These are phyloP conservation scores for Coccomyxa subellipsoidea DNA, from an alignment of 163 green algal genomes.

Conservation along the genomic window DNA sequence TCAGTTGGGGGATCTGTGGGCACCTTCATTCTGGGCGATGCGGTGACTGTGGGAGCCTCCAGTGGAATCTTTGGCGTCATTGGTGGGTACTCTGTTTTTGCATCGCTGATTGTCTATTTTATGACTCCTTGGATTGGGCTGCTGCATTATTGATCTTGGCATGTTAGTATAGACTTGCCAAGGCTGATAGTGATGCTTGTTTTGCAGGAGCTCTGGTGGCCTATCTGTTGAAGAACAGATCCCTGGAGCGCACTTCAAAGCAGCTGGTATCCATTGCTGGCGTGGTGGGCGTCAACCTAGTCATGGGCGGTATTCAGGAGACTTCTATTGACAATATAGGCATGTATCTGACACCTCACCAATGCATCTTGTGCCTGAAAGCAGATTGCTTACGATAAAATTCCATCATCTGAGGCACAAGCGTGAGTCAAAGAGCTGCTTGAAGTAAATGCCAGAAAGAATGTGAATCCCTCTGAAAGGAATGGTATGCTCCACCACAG, in stretches of 20 bases:
- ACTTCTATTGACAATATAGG: constrained; percentile 4
- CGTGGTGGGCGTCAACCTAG: neutral
- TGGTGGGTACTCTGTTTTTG: constrained; percentile 4
- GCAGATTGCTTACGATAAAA: too few species aligned
- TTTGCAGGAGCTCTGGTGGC: constrained; percentile 4
- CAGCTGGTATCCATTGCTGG: constrained; percentile 1
- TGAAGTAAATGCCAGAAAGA: neutral
- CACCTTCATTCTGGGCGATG: constrained; percentile 16
- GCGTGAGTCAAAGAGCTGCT: neutral
- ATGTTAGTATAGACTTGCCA: neutral
- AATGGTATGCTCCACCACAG: neutral
- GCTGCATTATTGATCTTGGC: too few species aligned
- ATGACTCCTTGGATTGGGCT: too few species aligned
- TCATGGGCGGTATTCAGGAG: neutral
- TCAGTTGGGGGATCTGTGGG: neutral
- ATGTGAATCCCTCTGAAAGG: too few species aligned
- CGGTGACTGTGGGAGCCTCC: constrained; percentile 20
- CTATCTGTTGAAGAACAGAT: neutral
- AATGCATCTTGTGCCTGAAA: too few species aligned
- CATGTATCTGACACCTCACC: neutral
- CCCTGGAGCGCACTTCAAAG: neutral
- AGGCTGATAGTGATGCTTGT: neutral
- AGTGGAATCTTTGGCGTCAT: constrained; percentile 26
- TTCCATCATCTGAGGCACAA: neutral
- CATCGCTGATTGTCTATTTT: too few species aligned